A percentile compares a stretch with the other conserved stretches of the same genome.
phyloP scores from a whole-genome alignment of 1,284 basidiomycete species.

The Ceratobasidium papillatum region DNA sequence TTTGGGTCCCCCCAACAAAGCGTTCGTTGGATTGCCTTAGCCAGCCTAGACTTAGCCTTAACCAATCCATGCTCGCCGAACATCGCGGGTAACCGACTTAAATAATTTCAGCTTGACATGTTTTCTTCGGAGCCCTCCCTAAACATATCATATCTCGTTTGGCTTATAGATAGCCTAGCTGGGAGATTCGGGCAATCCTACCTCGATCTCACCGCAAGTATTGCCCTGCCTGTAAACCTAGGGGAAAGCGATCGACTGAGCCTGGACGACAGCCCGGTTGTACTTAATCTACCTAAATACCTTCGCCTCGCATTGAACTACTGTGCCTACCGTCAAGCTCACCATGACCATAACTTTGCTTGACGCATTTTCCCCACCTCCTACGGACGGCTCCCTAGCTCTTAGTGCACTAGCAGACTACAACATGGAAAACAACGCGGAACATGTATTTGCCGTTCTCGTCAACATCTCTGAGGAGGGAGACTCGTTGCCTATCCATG shows the following conservation, averaged over 20 bases:
- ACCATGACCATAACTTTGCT: conserved; percentile 18
- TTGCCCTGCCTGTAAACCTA: background rate
- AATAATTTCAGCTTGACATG: background rate
- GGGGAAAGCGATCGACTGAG: conserved; percentile 15
- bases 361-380: conserved; percentile 16
- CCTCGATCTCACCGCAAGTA: background rate
- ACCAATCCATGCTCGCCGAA: conserved; percentile 1
- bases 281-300: background rate
- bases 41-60: background rate
- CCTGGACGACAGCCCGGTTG: background rate
- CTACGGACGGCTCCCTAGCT: conserved; percentile 27
- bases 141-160: background rate
- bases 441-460: conserved; percentile 28
- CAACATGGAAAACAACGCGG: conserved; percentile 30
- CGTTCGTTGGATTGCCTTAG: background rate
- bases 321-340: background rate
- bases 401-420: conserved; percentile 34
- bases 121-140: background rate
- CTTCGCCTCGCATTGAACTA: background rate
- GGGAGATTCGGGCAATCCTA: conserved; percentile 1
- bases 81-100: background rate
- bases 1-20: background rate
- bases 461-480: conserved; percentile 19
- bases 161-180: background rate
- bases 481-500: background rate